Conservation (phyloP, 495 filamentous ascomycete genomes). For the Jackrogersella minutella region DNA sequence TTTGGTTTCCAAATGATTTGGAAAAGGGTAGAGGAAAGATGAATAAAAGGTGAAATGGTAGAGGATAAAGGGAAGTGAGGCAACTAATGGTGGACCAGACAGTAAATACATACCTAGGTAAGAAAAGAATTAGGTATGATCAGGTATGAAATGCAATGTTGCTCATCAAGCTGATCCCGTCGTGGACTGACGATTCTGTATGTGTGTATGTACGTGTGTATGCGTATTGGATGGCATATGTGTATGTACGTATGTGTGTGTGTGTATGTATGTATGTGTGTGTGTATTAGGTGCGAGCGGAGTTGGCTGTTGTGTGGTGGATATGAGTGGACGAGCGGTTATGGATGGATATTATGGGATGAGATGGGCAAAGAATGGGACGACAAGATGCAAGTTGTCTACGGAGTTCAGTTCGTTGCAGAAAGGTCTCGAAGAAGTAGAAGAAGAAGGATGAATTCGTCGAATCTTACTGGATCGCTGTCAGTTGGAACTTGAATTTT, state of each 20-base stretch:
- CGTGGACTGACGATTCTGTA: constrained; percentile 26
- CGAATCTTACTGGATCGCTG: constrained; percentile 17
- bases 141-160: constrained; percentile 29
- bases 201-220: neutral
- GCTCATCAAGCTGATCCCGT: constrained; percentile 29
- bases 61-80: neutral
- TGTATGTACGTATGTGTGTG: neutral
- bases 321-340: constrained; percentile 16
- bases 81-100: neutral
- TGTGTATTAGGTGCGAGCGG: constrained; percentile 18
- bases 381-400: constrained; percentile 23
- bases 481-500: constrained; percentile 8
- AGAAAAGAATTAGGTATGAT: constrained; percentile 33
- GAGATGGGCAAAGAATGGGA: constrained; percentile 6
- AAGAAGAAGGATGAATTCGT: constrained; percentile 12
- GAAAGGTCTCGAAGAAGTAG: constrained; percentile 27
- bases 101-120: constrained; percentile 16
- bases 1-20: no score
- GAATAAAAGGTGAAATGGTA: no score
- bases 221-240: neutral
- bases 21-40: no score
- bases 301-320: constrained; percentile 11
- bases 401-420: constrained; percentile 33
- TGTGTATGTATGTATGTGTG: constrained; percentile 6
- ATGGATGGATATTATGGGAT: constrained; percentile 12